Percentiles rank a stretch among this genome's conserved stretches.
Conservation (phyloP, 495 filamentous ascomycete genomes). For the Xanthoparmelia taractica region DNA sequence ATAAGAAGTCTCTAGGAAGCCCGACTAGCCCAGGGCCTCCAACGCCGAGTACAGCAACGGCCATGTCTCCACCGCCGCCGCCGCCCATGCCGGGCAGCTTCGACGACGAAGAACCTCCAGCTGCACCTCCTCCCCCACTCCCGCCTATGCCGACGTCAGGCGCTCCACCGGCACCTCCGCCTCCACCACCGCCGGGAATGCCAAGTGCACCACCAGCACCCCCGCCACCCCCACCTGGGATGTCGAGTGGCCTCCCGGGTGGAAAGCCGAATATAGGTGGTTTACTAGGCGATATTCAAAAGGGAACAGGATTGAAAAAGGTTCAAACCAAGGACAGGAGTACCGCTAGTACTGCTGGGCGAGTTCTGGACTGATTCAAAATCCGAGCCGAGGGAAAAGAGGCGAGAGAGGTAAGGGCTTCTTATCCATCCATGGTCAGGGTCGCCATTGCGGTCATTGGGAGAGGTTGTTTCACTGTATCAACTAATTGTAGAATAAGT, state of each 20-base stretch:
- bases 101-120: slow-evolving; percentile 18
- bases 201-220: slow-evolving; percentile 34
- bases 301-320: slow-evolving; percentile 70
- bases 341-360: slow-evolving; percentile 56
- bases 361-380: slow-evolving; percentile 46
- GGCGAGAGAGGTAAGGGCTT: too few species aligned
- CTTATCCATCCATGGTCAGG: neutral
- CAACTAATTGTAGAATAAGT: neutral
- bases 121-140: slow-evolving; percentile 28
- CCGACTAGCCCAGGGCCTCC: slow-evolving; percentile 21
- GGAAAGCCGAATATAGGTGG: slow-evolving; percentile 42
- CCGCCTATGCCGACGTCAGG: slow-evolving; percentile 34
- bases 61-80: slow-evolving; percentile 38
- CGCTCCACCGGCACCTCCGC: slow-evolving; percentile 33
- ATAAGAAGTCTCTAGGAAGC: slow-evolving; percentile 47
- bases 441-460: neutral
- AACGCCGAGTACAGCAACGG: slow-evolving; percentile 11
- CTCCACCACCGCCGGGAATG: slow-evolving; percentile 31
- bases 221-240: slow-evolving; percentile 44
- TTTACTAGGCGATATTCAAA: slow-evolving; percentile 72
- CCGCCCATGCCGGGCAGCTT: slow-evolving; percentile 38
- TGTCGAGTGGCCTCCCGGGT: slow-evolving; percentile 33
- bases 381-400: neutral
- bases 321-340: slow-evolving; percentile 82
- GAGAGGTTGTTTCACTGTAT: neutral